Evolutionary conservation across 2,329 filamentous ascomycete genomes (phyloP).

Genomic region (Penicillium italicum): DNA sequence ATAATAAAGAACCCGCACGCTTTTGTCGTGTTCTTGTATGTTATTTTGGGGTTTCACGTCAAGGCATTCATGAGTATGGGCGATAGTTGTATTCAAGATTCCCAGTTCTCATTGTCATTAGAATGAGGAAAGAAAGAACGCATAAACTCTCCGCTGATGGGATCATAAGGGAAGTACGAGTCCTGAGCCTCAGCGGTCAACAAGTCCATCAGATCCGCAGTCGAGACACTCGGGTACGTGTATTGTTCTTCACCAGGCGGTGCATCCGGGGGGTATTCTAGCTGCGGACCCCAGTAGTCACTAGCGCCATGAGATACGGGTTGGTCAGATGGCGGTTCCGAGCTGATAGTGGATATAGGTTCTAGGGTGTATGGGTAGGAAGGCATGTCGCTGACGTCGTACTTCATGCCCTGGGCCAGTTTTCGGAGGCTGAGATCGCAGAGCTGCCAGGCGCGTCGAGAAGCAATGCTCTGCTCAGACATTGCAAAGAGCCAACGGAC

Average conservation of each 20-base stretch:
- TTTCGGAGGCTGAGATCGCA: constrained; percentile 38
- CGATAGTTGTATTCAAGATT: neutral
- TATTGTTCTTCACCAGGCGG: constrained; percentile 10
- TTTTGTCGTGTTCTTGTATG: neutral
- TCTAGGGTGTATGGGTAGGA: constrained; percentile 16
- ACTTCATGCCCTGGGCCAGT: constrained; percentile 34
- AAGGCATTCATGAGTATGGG: neutral
- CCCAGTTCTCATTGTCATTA: constrained; percentile 28
- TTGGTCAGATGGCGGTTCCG: neutral
- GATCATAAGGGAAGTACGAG: constrained; percentile 39
- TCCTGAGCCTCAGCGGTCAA: constrained; percentile 18
- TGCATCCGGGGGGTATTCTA: constrained; percentile 9
- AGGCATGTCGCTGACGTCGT: constrained; percentile 37
- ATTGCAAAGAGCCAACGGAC: constrained; percentile 44
- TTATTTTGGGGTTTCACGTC: neutral
- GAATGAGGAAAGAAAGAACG: constrained; percentile 37
- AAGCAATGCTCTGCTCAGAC: constrained; percentile 38
- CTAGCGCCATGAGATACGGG: neutral
- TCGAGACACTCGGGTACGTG: constrained; percentile 1
- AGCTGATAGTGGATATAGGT: constrained; percentile 10
- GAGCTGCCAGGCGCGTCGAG: constrained; percentile 43
- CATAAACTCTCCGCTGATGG: constrained; percentile 39
- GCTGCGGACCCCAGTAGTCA: constrained; percentile 12
- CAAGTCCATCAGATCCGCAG: constrained; percentile 12
- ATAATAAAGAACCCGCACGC: neutral